These are phyloP conservation scores for Penicillium parvum DNA, from an alignment of 495 filamentous ascomycete species.

Conservation along the genomic window DNA sequence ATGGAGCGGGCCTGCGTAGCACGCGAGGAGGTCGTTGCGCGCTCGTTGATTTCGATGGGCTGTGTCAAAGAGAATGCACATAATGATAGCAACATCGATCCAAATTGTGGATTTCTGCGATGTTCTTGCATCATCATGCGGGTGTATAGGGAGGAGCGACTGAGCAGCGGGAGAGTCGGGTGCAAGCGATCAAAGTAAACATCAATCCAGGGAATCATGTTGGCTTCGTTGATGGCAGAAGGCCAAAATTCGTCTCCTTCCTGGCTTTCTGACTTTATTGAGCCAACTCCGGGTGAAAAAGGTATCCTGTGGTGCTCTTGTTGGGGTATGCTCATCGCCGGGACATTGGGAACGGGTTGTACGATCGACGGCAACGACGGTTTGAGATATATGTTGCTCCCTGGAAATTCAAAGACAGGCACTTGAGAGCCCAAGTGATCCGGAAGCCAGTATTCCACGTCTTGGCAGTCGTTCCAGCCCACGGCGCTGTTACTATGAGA, in stretches of 20 bases:
- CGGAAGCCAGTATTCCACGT: constrained; percentile 42
- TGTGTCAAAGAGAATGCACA: constrained; percentile 85
- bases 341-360: constrained; percentile 21
- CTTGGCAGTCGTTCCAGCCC: constrained; percentile 30
- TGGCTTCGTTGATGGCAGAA: constrained; percentile 35
- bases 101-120: constrained; percentile 66
- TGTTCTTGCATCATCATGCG: constrained; percentile 57
- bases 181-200: constrained; percentile 84
- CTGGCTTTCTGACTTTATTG: constrained; percentile 17
- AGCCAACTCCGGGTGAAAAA: constrained; percentile 18
- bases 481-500: constrained; percentile 20
- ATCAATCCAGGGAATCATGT: constrained; percentile 59
- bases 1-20: constrained; percentile 54
- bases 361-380: constrained; percentile 40
- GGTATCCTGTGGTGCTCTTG: constrained; percentile 20
- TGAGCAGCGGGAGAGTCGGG: constrained; percentile 71
- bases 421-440: constrained; percentile 33
- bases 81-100: constrained; percentile 61
- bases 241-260: constrained; percentile 30
- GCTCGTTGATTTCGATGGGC: constrained; percentile 56
- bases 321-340: constrained; percentile 17
- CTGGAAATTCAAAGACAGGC: constrained; percentile 36
- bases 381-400: constrained; percentile 38
- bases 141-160: constrained; percentile 58
- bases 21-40: constrained; percentile 38